A percentile compares a stretch with the other conserved stretches of the same genome.
These are phyloP conservation scores for Alnus rubra DNA, from an alignment of 306 rosid genomes.

Conservation along the genomic window DNA sequence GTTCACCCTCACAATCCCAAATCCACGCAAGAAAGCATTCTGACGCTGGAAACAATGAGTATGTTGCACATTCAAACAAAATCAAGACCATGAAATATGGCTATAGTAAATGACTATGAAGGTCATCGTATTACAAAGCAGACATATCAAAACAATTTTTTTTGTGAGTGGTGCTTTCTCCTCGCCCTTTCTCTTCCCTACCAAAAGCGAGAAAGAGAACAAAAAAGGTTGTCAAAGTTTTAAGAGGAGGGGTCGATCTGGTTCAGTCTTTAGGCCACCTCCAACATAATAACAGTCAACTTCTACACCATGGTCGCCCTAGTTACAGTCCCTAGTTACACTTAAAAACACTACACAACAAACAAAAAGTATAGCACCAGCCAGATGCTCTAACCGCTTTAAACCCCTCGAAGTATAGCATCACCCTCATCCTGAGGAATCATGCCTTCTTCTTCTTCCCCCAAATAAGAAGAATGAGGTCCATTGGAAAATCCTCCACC, in stretches of 20 bases:
- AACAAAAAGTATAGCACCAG: not conserved
- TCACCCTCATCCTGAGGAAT: slow-evolving; percentile 45
- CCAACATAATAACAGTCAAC: slow-evolving; percentile 34
- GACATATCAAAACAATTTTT: slow-evolving; percentile 7
- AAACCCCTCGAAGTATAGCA: slow-evolving; percentile 7
- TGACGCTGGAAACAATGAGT: not conserved
- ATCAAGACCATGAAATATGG: not conserved
- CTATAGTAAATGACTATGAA: slow-evolving; percentile 6
- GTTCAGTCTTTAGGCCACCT: slow-evolving; percentile 35
- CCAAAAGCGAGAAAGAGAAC: slow-evolving; percentile 1
- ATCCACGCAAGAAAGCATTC: not conserved
- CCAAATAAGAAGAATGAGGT: slow-evolving; percentile 36
- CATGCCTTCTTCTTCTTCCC: slow-evolving; percentile 82
- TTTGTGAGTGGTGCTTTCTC: slow-evolving; percentile 14
- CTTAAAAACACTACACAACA: slow-evolving; percentile 26
- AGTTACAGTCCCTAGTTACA: slow-evolving; percentile 35
- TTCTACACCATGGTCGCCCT: slow-evolving; percentile 32
- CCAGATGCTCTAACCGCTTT: not conserved
- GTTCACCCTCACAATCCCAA: not conserved
- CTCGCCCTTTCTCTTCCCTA: slow-evolving; percentile 20
- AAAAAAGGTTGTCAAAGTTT: not conserved
- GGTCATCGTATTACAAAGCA: slow-evolving; percentile 28
- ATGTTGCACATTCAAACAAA: not conserved
- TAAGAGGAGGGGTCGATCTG: not conserved
- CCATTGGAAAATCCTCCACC: slow-evolving; percentile 32